Base-by-base conservation (phyloP, 202 grass and related monocot species). In the Brachypodium distachyon region DNA sequence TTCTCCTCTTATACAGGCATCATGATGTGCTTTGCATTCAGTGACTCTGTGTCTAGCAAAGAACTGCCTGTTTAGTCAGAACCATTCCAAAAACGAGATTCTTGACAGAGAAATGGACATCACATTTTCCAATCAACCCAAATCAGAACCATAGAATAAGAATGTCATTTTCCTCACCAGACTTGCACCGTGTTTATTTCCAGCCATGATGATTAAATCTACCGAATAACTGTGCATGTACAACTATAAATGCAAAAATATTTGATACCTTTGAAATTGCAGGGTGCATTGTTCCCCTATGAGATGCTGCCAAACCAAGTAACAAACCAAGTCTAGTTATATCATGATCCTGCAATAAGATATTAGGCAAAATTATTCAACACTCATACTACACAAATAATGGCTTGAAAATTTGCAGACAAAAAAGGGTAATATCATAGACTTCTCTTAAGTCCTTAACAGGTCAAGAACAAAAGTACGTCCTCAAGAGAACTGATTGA, bases 241-340 rank as follows among this genome's bases (percentile, higher is more conserved):
- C 25, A 64, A 29, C 69, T 58, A 74, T 25, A 64, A 29, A 74
- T 58, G 28, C 37, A 86, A 64, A 73, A 66, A 72, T n/a, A 46
- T 60, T 59, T 65, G 44, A 39, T 82, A 94, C 94, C 91, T 87
- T 97, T 8, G 94, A 97, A 84, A 97, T 83, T 88, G 89, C 86
- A 72, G 88, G 88, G 73, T 97, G 72, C 88, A 97, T 92, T 46
- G 88, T 97, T 77, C 94, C 94, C 76, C 94, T 90, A 78, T 94
- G 83, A 77, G 94, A 97, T 70, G 91, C 82, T 43, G 94, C 94
- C 62, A 92, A 84, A 39, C 94, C 94, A 82, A 97, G 94, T 60
- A 97, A 83, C 46, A 97, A 77, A 51, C 88, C 91, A 65, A 91
- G 88, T 64, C 84, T 97, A 77, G 91, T 94, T 80, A 97, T 78